Evolutionary conservation across 257 asterid genomes (phyloP).

Genomic region (Scutellaria baicalensis): DNA sequence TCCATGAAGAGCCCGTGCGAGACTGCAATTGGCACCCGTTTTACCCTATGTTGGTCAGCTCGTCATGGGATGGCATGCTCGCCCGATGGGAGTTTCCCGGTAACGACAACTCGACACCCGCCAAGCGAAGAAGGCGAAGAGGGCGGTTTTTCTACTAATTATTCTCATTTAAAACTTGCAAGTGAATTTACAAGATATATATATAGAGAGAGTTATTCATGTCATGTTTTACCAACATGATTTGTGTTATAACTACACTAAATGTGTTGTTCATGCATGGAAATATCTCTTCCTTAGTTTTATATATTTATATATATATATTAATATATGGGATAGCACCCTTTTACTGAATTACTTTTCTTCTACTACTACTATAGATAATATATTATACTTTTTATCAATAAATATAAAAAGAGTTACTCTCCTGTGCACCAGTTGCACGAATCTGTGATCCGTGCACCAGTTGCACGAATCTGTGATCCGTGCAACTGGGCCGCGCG

Average conservation of each 20-base stretch:
- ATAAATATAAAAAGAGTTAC: too few relatives aligned
- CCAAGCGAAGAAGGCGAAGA: conserved; percentile 29
- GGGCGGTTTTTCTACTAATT: conserved; percentile 25
- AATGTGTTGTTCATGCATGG: not conserved
- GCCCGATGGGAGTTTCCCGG: conserved; percentile 89
- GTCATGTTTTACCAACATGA: not conserved
- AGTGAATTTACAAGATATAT: not conserved
- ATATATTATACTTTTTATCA: too few relatives aligned
- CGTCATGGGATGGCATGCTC: conserved; percentile 80
- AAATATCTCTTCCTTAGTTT: not conserved
- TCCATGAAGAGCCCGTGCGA: conserved; percentile 66
- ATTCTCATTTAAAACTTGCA: not conserved
- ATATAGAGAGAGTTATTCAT: not conserved
- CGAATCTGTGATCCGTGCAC: too few relatives aligned
- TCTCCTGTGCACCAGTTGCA: too few relatives aligned
- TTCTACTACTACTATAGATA: too few relatives aligned
- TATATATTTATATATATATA: too few relatives aligned
- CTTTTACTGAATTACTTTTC: too few relatives aligned
- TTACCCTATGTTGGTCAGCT: conserved; percentile 72
- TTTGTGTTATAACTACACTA: not conserved
- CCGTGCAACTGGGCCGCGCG: too few relatives aligned
- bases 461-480: too few relatives aligned
- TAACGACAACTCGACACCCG: conserved; percentile 17
- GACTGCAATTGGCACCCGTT: conserved; percentile 97
- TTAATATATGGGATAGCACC: too few relatives aligned